A percentile compares a stretch with the other conserved stretches of the same genome.
Conservation (phyloP, 2,329 filamentous ascomycete genomes). For the Fusarium sp. region DNA sequence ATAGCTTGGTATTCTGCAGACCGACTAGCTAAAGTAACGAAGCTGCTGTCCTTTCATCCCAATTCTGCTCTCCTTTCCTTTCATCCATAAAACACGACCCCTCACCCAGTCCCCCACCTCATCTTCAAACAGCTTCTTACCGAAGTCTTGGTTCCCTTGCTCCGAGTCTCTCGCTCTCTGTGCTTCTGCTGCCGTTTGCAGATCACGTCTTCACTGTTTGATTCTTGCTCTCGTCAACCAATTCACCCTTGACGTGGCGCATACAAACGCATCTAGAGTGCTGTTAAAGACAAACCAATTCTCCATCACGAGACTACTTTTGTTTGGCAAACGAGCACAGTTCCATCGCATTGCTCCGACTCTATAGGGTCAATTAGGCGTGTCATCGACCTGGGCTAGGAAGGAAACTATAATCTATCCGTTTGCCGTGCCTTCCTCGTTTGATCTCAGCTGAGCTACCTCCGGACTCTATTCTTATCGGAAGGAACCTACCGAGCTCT, state of each 20-base stretch:
- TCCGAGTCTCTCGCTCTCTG: slow-evolving; percentile 26
- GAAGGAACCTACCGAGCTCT: slow-evolving; percentile 22
- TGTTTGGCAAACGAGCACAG: slow-evolving; percentile 11
- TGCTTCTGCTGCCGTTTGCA: slow-evolving; percentile 14
- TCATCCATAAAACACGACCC: slow-evolving; percentile 39
- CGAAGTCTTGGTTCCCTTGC: slow-evolving; percentile 44
- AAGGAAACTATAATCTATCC: slow-evolving; percentile 25
- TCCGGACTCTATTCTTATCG: slow-evolving; percentile 6
- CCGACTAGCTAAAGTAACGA: slow-evolving; percentile 11
- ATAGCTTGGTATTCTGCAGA: slow-evolving; percentile 21
- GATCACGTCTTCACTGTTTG: slow-evolving; percentile 32
- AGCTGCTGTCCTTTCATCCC: slow-evolving; percentile 25
- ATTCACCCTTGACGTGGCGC: slow-evolving; percentile 8
- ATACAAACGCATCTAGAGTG: slow-evolving; percentile 4
- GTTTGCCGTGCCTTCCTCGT: slow-evolving; percentile 21
- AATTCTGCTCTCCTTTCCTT: slow-evolving; percentile 22
- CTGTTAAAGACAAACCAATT: slow-evolving; percentile 9
- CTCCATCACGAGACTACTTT: slow-evolving; percentile 6
- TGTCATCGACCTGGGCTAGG: slow-evolving; percentile 21
- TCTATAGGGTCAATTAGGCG: slow-evolving; percentile 7
- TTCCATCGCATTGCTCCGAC: slow-evolving; percentile 12
- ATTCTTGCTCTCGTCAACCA: slow-evolving; percentile 16
- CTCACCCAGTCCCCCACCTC: slow-evolving; percentile 37
- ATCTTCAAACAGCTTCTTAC: slow-evolving; percentile 36
- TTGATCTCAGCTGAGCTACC: slow-evolving; percentile 26